Percentiles rank a stretch among this genome's conserved stretches.
These are phyloP conservation scores for Coniochaeta pulveracea DNA, from an alignment of 2,329 filamentous ascomycete genomes.

Conservation along the genomic window DNA sequence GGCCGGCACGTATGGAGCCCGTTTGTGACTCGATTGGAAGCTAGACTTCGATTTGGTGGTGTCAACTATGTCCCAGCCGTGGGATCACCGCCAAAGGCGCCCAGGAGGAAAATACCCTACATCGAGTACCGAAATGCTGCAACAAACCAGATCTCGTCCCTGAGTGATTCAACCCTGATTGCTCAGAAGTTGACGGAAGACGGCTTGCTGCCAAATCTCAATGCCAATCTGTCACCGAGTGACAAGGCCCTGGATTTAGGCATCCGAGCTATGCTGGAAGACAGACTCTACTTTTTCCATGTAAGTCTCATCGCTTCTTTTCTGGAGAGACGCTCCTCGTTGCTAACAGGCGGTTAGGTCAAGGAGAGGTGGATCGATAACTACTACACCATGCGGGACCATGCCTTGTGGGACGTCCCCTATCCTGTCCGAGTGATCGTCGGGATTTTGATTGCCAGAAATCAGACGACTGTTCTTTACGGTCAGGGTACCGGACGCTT, in stretches of 20 bases:
- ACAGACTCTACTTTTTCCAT: constrained; percentile 47
- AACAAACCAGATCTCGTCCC: not conserved
- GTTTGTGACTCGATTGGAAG: constrained; percentile 51
- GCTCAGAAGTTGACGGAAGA: constrained; percentile 28
- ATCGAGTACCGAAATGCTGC: constrained; percentile 16
- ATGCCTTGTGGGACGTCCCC: constrained; percentile 34
- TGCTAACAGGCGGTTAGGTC: constrained; percentile 15
- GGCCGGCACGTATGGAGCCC: constrained; percentile 44
- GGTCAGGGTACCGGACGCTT: constrained; percentile 45
- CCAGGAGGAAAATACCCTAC: constrained; percentile 51
- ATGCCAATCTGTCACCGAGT: constrained; percentile 24
- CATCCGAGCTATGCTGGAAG: constrained; percentile 43
- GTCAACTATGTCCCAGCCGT: constrained; percentile 31
- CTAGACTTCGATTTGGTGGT: constrained; percentile 42
- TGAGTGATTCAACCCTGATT: constrained; percentile 47
- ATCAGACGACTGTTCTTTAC: constrained; percentile 29
- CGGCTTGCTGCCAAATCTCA: constrained; percentile 34
- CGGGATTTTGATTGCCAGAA: constrained; percentile 36
- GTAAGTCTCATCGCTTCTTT: constrained; percentile 22
- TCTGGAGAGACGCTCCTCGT: not conserved
- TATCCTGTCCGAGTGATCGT: constrained; percentile 39
- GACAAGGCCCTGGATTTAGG: constrained; percentile 37
- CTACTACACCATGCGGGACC: constrained; percentile 45
- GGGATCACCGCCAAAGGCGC: constrained; percentile 33
- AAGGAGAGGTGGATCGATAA: constrained; percentile 49